Percentiles rank a stretch among this genome's conserved stretches.
phyloP scores from a whole-genome alignment of 169 alveolate species.

The Eimeria praecox region DNA sequence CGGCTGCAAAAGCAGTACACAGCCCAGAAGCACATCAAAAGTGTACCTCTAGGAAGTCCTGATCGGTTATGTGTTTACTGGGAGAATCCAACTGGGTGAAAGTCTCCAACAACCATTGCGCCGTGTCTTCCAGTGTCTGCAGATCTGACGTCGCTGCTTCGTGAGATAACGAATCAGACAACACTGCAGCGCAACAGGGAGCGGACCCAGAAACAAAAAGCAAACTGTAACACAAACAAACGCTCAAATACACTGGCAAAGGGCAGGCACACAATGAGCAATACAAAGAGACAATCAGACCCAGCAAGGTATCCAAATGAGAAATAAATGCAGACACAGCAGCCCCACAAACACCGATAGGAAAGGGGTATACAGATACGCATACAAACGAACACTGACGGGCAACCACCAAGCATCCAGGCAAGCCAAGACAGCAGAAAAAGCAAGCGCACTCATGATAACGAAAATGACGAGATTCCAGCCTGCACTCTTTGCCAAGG shows the following conservation, averaged over 20 bases:
- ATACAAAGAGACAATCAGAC: no score
- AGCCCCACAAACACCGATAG: not conserved
- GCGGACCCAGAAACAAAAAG: not conserved
- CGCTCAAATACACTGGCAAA: not conserved
- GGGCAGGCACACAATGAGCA: not conserved
- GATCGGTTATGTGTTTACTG: not conserved
- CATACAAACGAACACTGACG: not conserved
- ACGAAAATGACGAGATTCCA: not conserved
- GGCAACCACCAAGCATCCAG: not conserved
- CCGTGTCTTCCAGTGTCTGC: not conserved
- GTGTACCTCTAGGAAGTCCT: slow-evolving; percentile 14
- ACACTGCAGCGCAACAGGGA: slow-evolving; percentile 7
- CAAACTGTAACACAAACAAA: not conserved
- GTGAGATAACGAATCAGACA: not conserved
- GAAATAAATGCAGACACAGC: not conserved
- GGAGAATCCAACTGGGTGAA: slow-evolving; percentile 53
- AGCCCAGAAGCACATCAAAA: not conserved
- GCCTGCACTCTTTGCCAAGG: not conserved
- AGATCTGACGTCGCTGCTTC: not conserved
- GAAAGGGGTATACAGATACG: not conserved
- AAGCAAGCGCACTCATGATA: not conserved
- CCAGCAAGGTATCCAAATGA: not conserved
- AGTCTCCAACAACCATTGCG: slow-evolving; percentile 30
- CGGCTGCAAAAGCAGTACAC: not conserved
- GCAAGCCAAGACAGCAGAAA: not conserved